phyloP scores from a whole-genome alignment of 495 filamentous ascomycete genomes.

The Lasiosphaeria hispida region DNA sequence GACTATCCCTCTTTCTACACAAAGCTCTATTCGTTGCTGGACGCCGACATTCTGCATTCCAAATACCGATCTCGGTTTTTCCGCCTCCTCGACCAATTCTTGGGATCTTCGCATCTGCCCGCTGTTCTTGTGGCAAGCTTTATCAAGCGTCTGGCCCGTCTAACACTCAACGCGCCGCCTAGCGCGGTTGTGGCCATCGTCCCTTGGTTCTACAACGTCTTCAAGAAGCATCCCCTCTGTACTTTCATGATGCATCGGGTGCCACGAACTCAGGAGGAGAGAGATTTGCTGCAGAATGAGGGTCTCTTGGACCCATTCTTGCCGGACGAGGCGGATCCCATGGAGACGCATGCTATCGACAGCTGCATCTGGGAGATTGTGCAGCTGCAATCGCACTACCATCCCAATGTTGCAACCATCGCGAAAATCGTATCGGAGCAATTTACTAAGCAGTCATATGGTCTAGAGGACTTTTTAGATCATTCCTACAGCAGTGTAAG shows the following conservation, averaged over 20 bases:
- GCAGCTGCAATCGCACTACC: conserved; percentile 86
- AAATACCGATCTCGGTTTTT: conserved; percentile 93
- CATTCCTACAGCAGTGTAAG: conserved; percentile 85
- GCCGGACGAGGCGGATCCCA: conserved; percentile 72
- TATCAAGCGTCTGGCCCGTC: conserved; percentile 82
- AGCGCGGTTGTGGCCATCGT: conserved; percentile 82
- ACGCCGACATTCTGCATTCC: conserved; percentile 82
- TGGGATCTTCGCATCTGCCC: conserved; percentile 90
- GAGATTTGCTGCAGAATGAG: conserved; percentile 55
- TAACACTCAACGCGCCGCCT: conserved; percentile 81
- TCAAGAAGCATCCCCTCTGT: conserved; percentile 84
- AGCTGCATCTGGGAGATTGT: conserved; percentile 95
- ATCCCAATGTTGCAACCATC: conserved; percentile 93
- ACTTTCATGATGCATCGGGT: conserved; percentile 94
- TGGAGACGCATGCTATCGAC: conserved; percentile 81
- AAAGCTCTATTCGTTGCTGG: conserved; percentile 89
- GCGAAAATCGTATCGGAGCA: conserved; percentile 93
- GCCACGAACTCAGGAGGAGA: conserved; percentile 53
- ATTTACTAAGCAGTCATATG: conserved; percentile 93
- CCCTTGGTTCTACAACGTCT: conserved; percentile 92
- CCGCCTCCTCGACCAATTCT: conserved; percentile 85
- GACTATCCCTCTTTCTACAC: conserved; percentile 94
- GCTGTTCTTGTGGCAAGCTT: conserved; percentile 89
- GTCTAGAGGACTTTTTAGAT: conserved; percentile 92
- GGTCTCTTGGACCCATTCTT: conserved; percentile 82